Conservation (phyloP, 257 asterid species). For the Echium plantagineum region DNA sequence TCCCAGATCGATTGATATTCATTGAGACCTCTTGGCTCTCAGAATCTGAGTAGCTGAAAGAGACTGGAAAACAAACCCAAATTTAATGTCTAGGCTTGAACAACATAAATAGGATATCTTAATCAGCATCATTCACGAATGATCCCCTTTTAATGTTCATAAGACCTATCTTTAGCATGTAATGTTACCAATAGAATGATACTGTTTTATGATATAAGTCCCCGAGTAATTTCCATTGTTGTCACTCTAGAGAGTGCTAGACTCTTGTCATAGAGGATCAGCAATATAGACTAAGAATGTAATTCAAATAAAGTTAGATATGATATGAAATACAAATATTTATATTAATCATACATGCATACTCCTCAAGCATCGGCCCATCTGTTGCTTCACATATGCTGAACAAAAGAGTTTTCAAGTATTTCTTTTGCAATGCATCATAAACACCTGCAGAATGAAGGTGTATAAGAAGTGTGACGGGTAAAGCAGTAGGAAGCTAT, state of each 20-base stretch:
- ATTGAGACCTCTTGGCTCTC: constrained; percentile 84
- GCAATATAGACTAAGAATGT: background rate
- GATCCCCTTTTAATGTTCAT: background rate
- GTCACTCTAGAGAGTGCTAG: too few species aligned
- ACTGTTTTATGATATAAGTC: background rate
- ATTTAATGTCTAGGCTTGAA: constrained; percentile 1
- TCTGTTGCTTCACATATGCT: constrained; percentile 69
- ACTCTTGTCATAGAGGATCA: too few species aligned
- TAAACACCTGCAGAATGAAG: constrained; percentile 53
- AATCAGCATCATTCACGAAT: background rate
- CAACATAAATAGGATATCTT: background rate
- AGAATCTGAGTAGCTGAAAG: constrained; percentile 72
- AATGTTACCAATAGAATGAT: background rate
- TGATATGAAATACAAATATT: background rate
- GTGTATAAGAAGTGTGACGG: constrained; percentile 3
- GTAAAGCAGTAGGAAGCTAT: constrained; percentile 9
- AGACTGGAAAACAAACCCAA: constrained; percentile 40
- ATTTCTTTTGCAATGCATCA: constrained; percentile 87
- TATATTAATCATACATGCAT: constrained; percentile 50
- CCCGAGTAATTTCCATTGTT: background rate
- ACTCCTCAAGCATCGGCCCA: constrained; percentile 91
- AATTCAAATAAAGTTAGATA: background rate
- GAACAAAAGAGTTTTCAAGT: constrained; percentile 81
- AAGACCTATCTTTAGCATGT: background rate
- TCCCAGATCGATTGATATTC: constrained; percentile 76